phyloP scores from a whole-genome alignment of 768 basidiomycete species.

The Hortiboletus campestris region DNA sequence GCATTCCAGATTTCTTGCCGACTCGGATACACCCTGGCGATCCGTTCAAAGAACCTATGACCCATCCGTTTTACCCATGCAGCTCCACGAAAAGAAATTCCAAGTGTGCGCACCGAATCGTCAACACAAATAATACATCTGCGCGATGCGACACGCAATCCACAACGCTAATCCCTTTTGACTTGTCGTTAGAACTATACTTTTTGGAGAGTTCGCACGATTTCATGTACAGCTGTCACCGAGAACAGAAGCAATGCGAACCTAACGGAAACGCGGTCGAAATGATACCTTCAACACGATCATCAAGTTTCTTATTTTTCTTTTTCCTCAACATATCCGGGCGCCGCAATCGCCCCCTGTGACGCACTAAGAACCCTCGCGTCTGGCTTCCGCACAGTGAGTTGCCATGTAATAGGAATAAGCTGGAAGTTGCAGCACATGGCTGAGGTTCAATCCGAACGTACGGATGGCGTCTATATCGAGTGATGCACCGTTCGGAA shows the following conservation, averaged over 20 bases:
- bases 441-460: slow-evolving; percentile 74
- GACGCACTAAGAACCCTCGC: slow-evolving; percentile 57
- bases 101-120: slow-evolving; percentile 59
- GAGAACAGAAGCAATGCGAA: neutral
- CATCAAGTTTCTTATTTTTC: slow-evolving; percentile 86
- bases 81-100: too few species aligned
- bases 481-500: slow-evolving; percentile 24
- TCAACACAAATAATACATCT: slow-evolving; percentile 87
- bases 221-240: slow-evolving; percentile 80
- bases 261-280: neutral
- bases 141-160: slow-evolving; percentile 88
- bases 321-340: slow-evolving; percentile 87
- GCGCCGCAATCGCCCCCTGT: slow-evolving; percentile 43
- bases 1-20: slow-evolving; percentile 79
- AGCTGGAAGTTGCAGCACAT: slow-evolving; percentile 85
- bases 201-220: slow-evolving; percentile 93
- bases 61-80: neutral
- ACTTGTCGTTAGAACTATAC: slow-evolving; percentile 47
- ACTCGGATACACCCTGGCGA: slow-evolving; percentile 85
- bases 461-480: slow-evolving; percentile 61
- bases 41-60: slow-evolving; percentile 86
- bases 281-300: slow-evolving; percentile 73
- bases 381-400: slow-evolving; percentile 74
- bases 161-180: slow-evolving; percentile 83
- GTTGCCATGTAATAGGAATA: slow-evolving; percentile 87